Base-by-base conservation (phyloP, 1,139 yeast species). In the Yamadazyma triangularis region DNA sequence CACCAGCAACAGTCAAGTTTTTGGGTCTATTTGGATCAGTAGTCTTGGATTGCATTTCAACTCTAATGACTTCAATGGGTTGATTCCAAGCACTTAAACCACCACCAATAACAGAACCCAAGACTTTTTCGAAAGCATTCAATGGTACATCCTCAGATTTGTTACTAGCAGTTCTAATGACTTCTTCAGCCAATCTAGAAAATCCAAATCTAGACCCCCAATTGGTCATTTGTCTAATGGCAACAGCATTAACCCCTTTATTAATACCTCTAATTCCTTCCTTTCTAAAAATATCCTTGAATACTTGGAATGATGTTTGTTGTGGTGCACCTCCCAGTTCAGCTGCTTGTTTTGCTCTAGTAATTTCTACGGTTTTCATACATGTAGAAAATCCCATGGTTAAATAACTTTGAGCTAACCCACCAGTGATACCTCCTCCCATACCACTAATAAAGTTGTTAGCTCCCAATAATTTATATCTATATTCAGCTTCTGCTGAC, bases 221-320 rank as follows among this genome's bases (percentile, higher is more conserved):
- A 63, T 91, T 91, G 47, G 97, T 89, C 84, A 88, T 84, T 60
- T 91, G 98, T 64, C 98, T 83, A 48, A 91, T 84, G 20, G 98
- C 97, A 39, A 91, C 97, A n/a, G 98, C 98, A 54, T 91, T 91
- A 40, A 91, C 98, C 56, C 98, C 98, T 65, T 84, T 88, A 64
- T 91, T 91, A 54, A 91, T 87, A 48, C 98, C 98, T 48, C 81
- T 71, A 37, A 91, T 76, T 45, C 98, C 98, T 58, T 91, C 97
- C 41, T 70, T 80, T 32, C 65, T 63, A 59, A 77, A 89, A 40
- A 91, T 88, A 26, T 85, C 93, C 54, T 73, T 75, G 63, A 91
- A 91, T 25, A 88, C 96, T 48, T 79, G 77, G 68, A 86, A 82
- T 1, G 95, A 76, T 13, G 93, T 74, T 51, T 86, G 91, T 31